These are phyloP conservation scores for Pythium periplocum DNA, from an alignment of 352 stramenopile genomes.

Conservation along the genomic window DNA sequence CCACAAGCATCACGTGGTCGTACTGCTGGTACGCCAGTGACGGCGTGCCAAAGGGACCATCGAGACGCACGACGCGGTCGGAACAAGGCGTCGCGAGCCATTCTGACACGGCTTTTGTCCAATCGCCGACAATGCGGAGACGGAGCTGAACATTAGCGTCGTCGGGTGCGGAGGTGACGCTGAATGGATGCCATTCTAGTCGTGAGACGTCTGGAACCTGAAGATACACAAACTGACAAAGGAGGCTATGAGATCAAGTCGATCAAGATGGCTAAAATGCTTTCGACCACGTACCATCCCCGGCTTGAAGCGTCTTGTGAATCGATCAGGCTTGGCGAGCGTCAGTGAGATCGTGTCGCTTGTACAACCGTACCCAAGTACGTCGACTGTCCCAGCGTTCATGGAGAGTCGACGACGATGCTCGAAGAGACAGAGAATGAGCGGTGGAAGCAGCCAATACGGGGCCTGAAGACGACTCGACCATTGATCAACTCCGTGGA, in stretches of 20 bases:
- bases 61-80: conserved; percentile 9
- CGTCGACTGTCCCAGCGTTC: background rate
- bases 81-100: conserved; percentile 1
- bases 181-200: conserved; percentile 82
- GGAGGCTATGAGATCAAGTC: background rate
- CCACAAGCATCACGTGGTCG: conserved; percentile 25
- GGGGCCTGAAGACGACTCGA: conserved; percentile 24
- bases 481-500: conserved; percentile 35
- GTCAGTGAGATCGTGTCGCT: conserved; percentile 19
- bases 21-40: conserved; percentile 22
- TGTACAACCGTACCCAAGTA: too few species aligned
- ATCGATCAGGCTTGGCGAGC: conserved; percentile 25
- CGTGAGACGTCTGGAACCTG: conserved; percentile 43
- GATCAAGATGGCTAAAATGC: background rate
- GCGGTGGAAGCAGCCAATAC: conserved; percentile 25
- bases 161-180: conserved; percentile 40
- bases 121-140: conserved; percentile 38
- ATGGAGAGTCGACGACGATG: conserved; percentile 16
- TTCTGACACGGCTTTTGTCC: conserved; percentile 26
- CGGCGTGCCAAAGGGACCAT: conserved; percentile 32
- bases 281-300: conserved; percentile 25
- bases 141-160: conserved; percentile 37
- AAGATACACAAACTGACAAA: conserved; percentile 55
- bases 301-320: conserved; percentile 20
- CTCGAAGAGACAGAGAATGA: conserved; percentile 27